Conservation (phyloP, 371 early-diverging fungal species). For the Apophysomyces elegans region DNA sequence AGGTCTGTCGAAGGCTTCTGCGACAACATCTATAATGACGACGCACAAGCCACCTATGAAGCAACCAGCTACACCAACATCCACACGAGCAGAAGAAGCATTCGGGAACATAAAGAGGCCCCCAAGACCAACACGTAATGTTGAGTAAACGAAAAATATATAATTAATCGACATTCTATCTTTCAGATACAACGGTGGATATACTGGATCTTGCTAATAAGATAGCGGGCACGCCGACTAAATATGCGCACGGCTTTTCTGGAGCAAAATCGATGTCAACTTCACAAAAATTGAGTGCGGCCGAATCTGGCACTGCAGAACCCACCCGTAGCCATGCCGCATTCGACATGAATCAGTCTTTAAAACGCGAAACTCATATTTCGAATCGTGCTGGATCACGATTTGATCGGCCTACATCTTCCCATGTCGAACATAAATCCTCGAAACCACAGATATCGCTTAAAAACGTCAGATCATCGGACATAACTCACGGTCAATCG, state of each 20-base stretch:
- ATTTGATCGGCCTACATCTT: not conserved
- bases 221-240: not conserved
- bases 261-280: not conserved
- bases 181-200: not conserved
- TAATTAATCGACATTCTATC: not conserved
- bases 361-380: not conserved
- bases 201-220: not conserved
- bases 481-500: not conserved
- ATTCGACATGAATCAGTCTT: not conserved
- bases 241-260: too few species aligned
- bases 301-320: not conserved
- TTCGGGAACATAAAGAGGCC: slow-evolving; percentile 1
- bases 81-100: not conserved
- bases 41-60: not conserved
- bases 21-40: not conserved
- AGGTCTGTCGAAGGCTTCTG: too few species aligned
- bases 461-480: not conserved
- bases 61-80: not conserved
- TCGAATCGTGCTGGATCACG: slow-evolving; percentile 9
- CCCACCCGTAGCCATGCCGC: not conserved
- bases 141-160: not conserved
- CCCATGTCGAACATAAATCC: not conserved
- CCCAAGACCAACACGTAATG: not conserved
- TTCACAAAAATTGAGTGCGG: not conserved
- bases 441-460: not conserved